A percentile compares a stretch with the other conserved stretches of the same genome.
phyloP scores from a whole-genome alignment of 371 early-diverging fungal genomes.

The Apophysomyces trapeziformis region DNA sequence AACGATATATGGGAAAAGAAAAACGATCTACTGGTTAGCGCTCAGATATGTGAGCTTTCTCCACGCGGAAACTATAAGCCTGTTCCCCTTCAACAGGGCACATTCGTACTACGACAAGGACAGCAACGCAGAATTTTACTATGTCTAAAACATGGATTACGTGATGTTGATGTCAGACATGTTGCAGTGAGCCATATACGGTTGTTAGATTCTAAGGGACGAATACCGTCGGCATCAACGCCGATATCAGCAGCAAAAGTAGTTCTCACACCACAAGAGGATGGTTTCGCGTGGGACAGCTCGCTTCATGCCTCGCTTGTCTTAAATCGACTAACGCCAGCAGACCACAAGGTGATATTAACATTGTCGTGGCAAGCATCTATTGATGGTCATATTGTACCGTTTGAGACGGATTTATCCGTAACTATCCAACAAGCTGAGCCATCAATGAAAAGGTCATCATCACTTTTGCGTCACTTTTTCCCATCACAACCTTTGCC shows the following conservation, averaged over 20 bases:
- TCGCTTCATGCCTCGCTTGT: slow-evolving; percentile 65
- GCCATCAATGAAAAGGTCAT: background rate
- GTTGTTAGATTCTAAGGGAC: slow-evolving; percentile 53
- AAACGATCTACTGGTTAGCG: slow-evolving; percentile 63
- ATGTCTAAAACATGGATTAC: slow-evolving; percentile 72
- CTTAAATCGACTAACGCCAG: slow-evolving; percentile 64
- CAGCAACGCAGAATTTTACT: slow-evolving; percentile 13
- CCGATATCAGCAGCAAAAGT: slow-evolving; percentile 31
- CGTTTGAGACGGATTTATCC: slow-evolving; percentile 50
- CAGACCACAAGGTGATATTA: slow-evolving; percentile 51
- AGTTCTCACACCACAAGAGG: slow-evolving; percentile 24
- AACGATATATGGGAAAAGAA: slow-evolving; percentile 49
- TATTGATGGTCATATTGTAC: slow-evolving; percentile 46
- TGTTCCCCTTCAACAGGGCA: slow-evolving; percentile 43
- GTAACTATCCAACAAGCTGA: slow-evolving; percentile 37
- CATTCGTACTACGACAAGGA: slow-evolving; percentile 13
- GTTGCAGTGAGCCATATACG: slow-evolving; percentile 54
- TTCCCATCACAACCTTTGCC: slow-evolving; percentile 8
- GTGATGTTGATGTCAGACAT: slow-evolving; percentile 51
- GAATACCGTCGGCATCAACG: slow-evolving; percentile 22
- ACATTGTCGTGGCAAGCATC: slow-evolving; percentile 44
- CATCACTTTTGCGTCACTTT: slow-evolving; percentile 12
- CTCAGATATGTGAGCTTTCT: slow-evolving; percentile 70
- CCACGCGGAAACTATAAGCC: slow-evolving; percentile 69
- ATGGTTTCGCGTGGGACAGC: slow-evolving; percentile 78